phyloP scores from a whole-genome alignment of 2,329 filamentous ascomycete species.

The Cordyceps militaris region DNA sequence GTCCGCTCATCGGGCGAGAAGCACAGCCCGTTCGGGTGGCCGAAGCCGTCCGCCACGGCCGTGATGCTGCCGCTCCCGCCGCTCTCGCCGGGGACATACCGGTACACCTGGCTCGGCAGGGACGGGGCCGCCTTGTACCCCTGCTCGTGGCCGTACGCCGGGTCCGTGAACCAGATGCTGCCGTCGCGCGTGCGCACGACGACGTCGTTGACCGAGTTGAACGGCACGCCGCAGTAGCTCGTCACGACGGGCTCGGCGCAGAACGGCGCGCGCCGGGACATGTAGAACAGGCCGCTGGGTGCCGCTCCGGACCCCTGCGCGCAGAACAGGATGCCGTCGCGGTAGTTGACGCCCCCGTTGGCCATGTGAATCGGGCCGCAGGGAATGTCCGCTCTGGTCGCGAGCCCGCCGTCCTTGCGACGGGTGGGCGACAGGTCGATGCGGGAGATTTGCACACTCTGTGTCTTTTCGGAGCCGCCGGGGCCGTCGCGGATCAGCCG shows the following conservation, averaged over 20 bases:
- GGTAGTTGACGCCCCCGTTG: slow-evolving; percentile 43
- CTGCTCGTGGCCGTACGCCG: slow-evolving; percentile 41
- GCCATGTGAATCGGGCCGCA: slow-evolving; percentile 32
- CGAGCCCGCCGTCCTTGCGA: background rate
- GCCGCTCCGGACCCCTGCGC: slow-evolving; percentile 28
- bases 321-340: slow-evolving; percentile 33
- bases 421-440: slow-evolving; percentile 25
- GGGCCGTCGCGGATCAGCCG: slow-evolving; percentile 19
- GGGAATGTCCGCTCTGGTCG: background rate
- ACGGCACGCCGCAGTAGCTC: slow-evolving; percentile 34
- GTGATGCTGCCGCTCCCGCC: slow-evolving; percentile 26
- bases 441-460: slow-evolving; percentile 25
- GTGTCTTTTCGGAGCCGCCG: slow-evolving; percentile 13
- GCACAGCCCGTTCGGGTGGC: slow-evolving; percentile 38
- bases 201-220: slow-evolving; percentile 45
- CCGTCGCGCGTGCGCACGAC: slow-evolving; percentile 37
- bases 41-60: slow-evolving; percentile 41
- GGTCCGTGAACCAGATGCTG: slow-evolving; percentile 44
- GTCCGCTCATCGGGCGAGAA: slow-evolving; percentile 39
- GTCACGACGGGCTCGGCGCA: slow-evolving; percentile 22
- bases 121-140: slow-evolving; percentile 36
- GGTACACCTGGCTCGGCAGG: slow-evolving; percentile 42
- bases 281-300: slow-evolving; percentile 25
- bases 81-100: slow-evolving; percentile 33
- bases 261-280: slow-evolving; percentile 27